Base-by-base conservation (phyloP, 164 flowering plant species). In the Platanus orientalis region DNA sequence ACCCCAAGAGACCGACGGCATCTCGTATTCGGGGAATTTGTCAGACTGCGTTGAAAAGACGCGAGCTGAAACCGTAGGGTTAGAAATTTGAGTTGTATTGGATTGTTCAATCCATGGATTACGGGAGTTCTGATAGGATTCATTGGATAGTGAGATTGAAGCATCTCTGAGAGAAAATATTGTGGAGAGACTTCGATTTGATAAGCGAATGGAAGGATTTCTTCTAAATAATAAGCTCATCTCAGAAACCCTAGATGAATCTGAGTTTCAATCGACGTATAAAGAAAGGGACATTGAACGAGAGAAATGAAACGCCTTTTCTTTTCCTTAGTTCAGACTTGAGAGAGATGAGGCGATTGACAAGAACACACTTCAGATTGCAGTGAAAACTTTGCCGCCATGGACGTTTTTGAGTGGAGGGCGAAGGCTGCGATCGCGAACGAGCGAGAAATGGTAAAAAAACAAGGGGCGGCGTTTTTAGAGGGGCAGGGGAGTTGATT, bases 1-100 rank as follows among this genome's bases (percentile, higher is more conserved):
- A 6, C 97, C 96, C 97, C 98, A 90, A 1, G 96, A 86, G 17
- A 92, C 98, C 0, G 98, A 54, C 0, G 98, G 98, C 96, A 92
- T 90, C 61, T 92, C 85, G 59, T 85, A 90, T 59, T 92, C 97
- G 0, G 92, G 91, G 61, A 88, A 88, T 54, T 87, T 85, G 13
- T 75, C 60, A 3, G 81, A 55, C 19, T 84, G 79, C 1, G 83
- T 65, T 23, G 89, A 83, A 68, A 74, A 75, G 39, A 16, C 4
- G 7, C 49, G 44, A 61, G 13, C 14, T 61, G 23, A 27, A 47
- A 42, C 51, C 24, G 29, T 45, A 17, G 34, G 27, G 21, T 47
- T 65, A 45, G 56, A 30, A 30, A 56, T 24, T 51, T 25, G 45
- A 40, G 49, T 54, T 19, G 20, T 52, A 1, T 26, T 19, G 49